phyloP scores from a whole-genome alignment of 164 flowering plant genomes.

The Vitis amurensis region DNA sequence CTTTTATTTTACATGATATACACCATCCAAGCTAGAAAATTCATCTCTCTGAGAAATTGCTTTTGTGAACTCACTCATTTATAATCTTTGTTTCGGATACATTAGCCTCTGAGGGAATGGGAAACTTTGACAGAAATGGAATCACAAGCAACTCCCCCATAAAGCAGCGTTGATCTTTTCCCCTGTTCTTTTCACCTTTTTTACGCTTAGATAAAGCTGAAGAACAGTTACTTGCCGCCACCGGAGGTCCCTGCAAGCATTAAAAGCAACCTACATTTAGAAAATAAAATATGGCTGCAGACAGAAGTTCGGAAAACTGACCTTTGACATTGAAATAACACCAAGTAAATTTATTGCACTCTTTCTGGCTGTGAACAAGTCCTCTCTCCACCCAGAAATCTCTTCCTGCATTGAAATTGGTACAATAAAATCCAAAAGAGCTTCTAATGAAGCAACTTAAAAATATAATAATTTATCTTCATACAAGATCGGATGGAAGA shows the following conservation, averaged over 20 bases:
- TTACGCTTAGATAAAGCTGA: constrained; percentile 60
- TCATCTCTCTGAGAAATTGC: too few relatives aligned
- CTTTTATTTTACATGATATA: too few relatives aligned
- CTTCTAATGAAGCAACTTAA: not conserved
- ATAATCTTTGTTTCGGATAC: constrained; percentile 24
- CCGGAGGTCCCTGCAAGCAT: constrained; percentile 65
- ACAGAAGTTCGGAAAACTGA: constrained; percentile 11
- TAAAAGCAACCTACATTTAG: not conserved
- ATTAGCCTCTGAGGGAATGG: constrained; percentile 51
- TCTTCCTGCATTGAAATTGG: constrained; percentile 51
- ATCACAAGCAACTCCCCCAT: constrained; percentile 77
- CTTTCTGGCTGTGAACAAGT: constrained; percentile 75
- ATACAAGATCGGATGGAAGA: constrained; percentile 79
- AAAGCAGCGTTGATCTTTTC: constrained; percentile 36
- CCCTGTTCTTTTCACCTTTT: constrained; percentile 63
- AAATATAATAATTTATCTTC: constrained; percentile 14
- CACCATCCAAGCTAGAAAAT: too few relatives aligned
- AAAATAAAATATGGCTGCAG: too few relatives aligned
- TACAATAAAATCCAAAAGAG: not conserved
- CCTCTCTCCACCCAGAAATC: constrained; percentile 79
- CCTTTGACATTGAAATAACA: constrained; percentile 79
- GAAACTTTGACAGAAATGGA: constrained; percentile 76
- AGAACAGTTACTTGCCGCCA: constrained; percentile 21
- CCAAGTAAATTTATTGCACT: constrained; percentile 86
- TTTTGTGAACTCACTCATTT: constrained; percentile 47